Evolutionary conservation across 139 green algal species (phyloP).

Genomic region (Tetratostichococcus sp.): DNA sequence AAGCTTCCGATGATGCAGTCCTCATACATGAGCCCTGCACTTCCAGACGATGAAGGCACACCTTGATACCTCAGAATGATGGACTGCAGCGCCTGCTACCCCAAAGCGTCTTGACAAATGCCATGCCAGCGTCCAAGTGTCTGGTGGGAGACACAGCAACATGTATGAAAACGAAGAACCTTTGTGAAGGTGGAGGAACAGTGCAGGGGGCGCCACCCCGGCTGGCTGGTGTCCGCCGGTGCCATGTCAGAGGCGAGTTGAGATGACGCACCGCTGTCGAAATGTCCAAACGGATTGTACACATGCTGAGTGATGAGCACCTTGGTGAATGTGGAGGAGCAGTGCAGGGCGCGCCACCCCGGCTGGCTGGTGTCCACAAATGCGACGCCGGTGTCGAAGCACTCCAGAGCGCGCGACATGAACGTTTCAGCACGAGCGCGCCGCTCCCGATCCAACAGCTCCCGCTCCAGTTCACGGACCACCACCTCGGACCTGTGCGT

Average conservation of each 20-base stretch:
- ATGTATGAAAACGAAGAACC: no score
- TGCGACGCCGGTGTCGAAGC: conserved; percentile 7
- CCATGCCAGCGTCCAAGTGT: no score
- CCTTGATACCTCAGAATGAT: no score
- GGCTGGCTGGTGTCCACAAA: conserved; percentile 7
- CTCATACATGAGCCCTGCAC: no score
- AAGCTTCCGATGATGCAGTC: no score
- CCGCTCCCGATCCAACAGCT: conserved; percentile 5
- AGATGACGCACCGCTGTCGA: no score
- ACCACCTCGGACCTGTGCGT: conserved; percentile 68
- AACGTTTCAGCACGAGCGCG: neutral
- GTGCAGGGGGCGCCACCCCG: conserved; percentile 7
- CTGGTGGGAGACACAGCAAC: no score
- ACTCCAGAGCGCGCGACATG: conserved; percentile 4
- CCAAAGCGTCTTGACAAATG: no score
- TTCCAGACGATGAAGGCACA: no score
- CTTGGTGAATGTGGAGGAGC: neutral
- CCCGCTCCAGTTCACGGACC: conserved; percentile 63
- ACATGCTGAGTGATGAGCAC: no score
- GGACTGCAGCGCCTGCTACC: no score
- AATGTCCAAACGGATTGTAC: no score
- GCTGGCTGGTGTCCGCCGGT: conserved; percentile 1
- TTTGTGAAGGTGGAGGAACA: conserved; percentile 3
- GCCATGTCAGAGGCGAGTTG: conserved; percentile 5
- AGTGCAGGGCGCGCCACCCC: conserved; percentile 9